phyloP scores from a whole-genome alignment of 345 rosid species.

The Kandelia obovata region DNA sequence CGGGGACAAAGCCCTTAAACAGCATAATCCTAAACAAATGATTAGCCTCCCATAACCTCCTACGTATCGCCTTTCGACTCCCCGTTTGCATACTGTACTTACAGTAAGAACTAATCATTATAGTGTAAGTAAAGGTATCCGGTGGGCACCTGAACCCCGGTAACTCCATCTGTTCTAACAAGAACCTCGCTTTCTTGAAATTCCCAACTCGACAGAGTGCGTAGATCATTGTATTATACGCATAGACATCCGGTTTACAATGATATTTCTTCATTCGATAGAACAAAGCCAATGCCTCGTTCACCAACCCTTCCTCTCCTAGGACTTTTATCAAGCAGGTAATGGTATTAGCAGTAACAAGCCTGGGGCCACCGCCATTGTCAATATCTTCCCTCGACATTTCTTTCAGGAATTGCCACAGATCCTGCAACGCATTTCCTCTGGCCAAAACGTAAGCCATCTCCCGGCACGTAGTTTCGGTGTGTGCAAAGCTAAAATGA shows the following conservation, averaged over 20 bases:
- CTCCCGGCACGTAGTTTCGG: constrained; percentile 67
- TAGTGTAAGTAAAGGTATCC: constrained; percentile 62
- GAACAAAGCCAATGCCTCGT: constrained; percentile 60
- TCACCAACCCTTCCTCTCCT: constrained; percentile 82
- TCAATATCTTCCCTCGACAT: constrained; percentile 36
- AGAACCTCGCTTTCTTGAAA: constrained; percentile 67
- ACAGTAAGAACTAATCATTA: constrained; percentile 71
- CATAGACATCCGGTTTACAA: constrained; percentile 74
- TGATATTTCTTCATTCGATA: constrained; percentile 70
- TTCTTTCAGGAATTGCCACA: constrained; percentile 69
- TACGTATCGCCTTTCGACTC: constrained; percentile 67
- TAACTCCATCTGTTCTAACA: constrained; percentile 79
- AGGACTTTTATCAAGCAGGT: constrained; percentile 94
- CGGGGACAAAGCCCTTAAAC: constrained; percentile 71
- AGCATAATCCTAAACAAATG: constrained; percentile 80
- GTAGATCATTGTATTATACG: constrained; percentile 63
- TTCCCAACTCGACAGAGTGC: constrained; percentile 77
- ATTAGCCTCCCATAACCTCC: constrained; percentile 88
- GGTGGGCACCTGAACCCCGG: constrained; percentile 79
- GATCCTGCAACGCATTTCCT: constrained; percentile 49
- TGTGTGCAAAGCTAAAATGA: constrained; percentile 33
- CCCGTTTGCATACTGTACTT: constrained; percentile 77
- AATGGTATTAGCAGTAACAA: constrained; percentile 45
- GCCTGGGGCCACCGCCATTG: constrained; percentile 5
- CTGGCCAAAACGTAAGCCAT: constrained; percentile 66